phyloP scores from a whole-genome alignment of 306 rosid species.

The Crotalaria pallida region DNA sequence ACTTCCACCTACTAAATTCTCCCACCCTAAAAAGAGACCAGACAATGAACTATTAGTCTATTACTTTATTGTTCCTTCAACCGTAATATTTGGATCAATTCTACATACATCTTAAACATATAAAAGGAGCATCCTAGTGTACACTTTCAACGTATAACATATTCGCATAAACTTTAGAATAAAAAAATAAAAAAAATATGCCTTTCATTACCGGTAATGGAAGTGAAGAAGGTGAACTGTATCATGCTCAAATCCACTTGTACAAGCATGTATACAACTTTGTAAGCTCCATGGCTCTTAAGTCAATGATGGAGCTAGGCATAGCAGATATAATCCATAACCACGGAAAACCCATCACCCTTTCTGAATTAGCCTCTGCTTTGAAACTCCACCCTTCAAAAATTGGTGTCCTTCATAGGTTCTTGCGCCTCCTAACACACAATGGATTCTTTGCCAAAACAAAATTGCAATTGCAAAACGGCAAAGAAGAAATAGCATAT shows the following conservation, averaged over 20 bases:
- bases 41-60: too few relatives aligned
- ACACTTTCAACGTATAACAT: background rate
- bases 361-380: conserved; percentile 27
- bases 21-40: too few relatives aligned
- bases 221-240: conserved; percentile 22
- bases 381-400: conserved; percentile 35
- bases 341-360: conserved; percentile 44
- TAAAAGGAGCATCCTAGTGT: background rate
- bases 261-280: conserved; percentile 34
- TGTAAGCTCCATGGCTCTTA: conserved; percentile 46
- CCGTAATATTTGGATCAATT: too few relatives aligned
- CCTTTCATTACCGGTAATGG: background rate
- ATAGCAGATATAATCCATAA: conserved; percentile 38
- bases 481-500: conserved; percentile 23
- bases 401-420: conserved; percentile 3
- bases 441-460: conserved; percentile 29
- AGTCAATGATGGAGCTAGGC: conserved; percentile 39
- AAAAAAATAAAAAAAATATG: background rate
- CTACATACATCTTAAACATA: background rate
- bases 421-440: conserved; percentile 41
- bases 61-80: too few relatives aligned
- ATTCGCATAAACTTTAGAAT: background rate
- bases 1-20: too few relatives aligned
- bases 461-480: background rate
- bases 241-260: conserved; percentile 44